Conservation (phyloP, 1,139 yeast genomes). For the Ogataea hybrid region DNA sequence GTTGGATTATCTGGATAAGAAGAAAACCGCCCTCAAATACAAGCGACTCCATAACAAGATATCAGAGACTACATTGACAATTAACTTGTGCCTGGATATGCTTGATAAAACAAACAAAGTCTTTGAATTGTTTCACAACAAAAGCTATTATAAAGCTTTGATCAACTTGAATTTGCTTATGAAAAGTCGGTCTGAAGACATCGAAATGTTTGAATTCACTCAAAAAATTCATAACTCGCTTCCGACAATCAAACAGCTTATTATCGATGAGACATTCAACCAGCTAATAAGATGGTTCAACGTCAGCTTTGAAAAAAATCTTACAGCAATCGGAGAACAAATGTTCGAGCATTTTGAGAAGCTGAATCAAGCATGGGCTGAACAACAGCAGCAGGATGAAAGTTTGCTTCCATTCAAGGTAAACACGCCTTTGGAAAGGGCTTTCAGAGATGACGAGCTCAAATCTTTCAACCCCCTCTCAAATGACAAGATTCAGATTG, state of each 20-base stretch:
- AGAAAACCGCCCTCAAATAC: slow-evolving; percentile 51
- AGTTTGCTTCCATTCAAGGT: slow-evolving; percentile 62
- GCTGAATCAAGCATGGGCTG: slow-evolving; percentile 60
- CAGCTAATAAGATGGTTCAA: slow-evolving; percentile 71
- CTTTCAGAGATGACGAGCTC: slow-evolving; percentile 32
- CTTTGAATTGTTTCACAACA: slow-evolving; percentile 72
- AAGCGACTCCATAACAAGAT: slow-evolving; percentile 61
- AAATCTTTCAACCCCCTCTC: slow-evolving; percentile 42
- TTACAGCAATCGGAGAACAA: slow-evolving; percentile 57
- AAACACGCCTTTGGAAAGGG: slow-evolving; percentile 76
- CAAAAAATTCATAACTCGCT: slow-evolving; percentile 68
- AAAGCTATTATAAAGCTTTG: slow-evolving; percentile 82
- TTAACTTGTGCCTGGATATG: slow-evolving; percentile 74
- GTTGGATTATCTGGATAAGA: slow-evolving; percentile 55
- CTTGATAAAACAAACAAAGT: slow-evolving; percentile 84
- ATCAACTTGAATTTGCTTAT: slow-evolving; percentile 75
- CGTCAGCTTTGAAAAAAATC: slow-evolving; percentile 59
- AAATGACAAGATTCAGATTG: slow-evolving; percentile 47
- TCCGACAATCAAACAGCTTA: slow-evolving; percentile 72
- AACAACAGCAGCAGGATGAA: slow-evolving; percentile 37
- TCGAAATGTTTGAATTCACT: slow-evolving; percentile 75
- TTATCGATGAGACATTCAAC: slow-evolving; percentile 75
- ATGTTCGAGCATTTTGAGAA: slow-evolving; percentile 54
- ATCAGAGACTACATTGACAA: slow-evolving; percentile 58
- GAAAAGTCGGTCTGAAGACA: slow-evolving; percentile 65